Evolutionary conservation across 768 basidiomycete genomes (phyloP).

Genomic region (Leccinum broughii): DNA sequence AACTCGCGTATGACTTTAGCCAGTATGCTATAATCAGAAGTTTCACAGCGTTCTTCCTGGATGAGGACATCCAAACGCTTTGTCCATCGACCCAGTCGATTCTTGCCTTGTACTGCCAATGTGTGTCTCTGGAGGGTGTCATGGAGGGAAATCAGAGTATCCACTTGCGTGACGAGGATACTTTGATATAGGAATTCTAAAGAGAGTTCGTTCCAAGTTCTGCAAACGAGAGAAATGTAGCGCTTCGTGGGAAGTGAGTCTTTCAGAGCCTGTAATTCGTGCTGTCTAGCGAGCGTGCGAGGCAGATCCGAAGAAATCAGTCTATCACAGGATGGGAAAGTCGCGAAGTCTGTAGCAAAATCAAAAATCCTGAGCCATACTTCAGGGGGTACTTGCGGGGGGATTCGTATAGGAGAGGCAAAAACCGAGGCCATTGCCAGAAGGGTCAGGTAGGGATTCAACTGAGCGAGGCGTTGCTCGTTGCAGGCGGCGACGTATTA

Average conservation of each 20-base stretch:
- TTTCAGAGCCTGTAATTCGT: constrained; percentile 17
- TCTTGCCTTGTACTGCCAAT: constrained; percentile 5
- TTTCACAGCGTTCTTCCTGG: constrained; percentile 27
- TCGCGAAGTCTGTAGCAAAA: constrained; percentile 18
- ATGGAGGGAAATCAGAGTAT: constrained; percentile 17
- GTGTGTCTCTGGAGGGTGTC: constrained; percentile 14
- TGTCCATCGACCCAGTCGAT: constrained; percentile 28
- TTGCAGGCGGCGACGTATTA: background rate
- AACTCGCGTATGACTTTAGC: constrained; percentile 27
- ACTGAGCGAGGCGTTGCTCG: background rate
- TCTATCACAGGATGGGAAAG: constrained; percentile 13
- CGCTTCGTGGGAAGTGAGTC: constrained; percentile 26
- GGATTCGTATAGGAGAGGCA: background rate
- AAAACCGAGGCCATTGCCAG: constrained; percentile 14
- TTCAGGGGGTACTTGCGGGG: constrained; percentile 27
- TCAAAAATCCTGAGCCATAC: constrained; percentile 31
- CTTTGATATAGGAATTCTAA: constrained; percentile 25
- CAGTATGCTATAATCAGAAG: constrained; percentile 24
- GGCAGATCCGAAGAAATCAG: constrained; percentile 22
- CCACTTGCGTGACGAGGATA: constrained; percentile 23
- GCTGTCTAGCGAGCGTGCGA: constrained; percentile 14
- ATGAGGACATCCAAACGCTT: constrained; percentile 29
- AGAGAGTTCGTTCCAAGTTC: constrained; percentile 24
- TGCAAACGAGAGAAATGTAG: constrained; percentile 26
- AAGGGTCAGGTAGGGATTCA: background rate